Base-by-base conservation (phyloP, 495 filamentous ascomycete genomes). In the Clohesyomyces aquaticus region DNA sequence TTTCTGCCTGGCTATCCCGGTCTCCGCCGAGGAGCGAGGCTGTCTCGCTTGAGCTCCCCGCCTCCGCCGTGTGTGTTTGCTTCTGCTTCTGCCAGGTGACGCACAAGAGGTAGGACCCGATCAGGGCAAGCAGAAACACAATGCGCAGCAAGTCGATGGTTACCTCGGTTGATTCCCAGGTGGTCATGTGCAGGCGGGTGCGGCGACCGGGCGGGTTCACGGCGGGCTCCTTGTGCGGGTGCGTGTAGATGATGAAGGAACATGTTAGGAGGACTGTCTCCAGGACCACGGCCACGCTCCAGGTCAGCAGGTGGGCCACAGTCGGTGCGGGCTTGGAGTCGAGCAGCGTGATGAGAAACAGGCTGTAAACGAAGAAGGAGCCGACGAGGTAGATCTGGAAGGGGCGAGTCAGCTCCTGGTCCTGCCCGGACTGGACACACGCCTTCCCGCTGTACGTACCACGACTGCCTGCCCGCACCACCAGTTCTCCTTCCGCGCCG, bases 381-480 rank as follows among this genome's bases (percentile, higher is more conserved):
- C 85, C 89, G 58, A 89, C 81, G 49, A 92, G 77, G 72, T 93
- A 95, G 71, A 95, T 88, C 92, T 63, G 60, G 59, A 14, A 52
- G 61, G 48, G 48, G 21, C 43, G n/a, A 41, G 57, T 43, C 41
- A 62, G 58, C 14, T 26, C 14, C 18, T 21, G 53, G n/a, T n/a
- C n/a, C n/a, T n/a, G n/a, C n/a, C 23, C 16, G 6, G 32, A 29
- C 41, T 35, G 38, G 57, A 43, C 62, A 53, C 25, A 19, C 14
- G 6, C 6, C 6, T 14, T 38, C 6, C 32, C 35, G 28, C 11
- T 19, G 55, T 19, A 82, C 89, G 77, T 86, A 98, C 93, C 73
- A 88, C 88, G 57, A 86, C 83, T 27, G 89, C 80, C 76, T 96
- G 85, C 26, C 90, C 91, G 72, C 91, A 94, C 94, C 93, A 97